Evolutionary conservation across 768 basidiomycete species (phyloP).

Genomic region (Boletus reticulatus): DNA sequence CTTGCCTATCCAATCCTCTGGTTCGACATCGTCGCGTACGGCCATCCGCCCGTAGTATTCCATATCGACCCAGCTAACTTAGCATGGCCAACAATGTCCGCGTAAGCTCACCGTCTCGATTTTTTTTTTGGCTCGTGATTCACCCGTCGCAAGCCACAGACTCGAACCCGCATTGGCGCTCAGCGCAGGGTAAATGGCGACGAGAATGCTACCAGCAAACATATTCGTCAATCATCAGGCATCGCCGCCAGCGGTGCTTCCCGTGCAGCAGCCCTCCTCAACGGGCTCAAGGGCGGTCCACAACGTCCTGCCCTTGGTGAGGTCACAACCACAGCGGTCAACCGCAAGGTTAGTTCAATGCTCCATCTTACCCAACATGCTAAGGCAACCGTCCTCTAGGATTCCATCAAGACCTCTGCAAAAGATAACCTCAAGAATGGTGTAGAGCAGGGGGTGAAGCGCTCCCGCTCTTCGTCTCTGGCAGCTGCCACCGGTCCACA

Average conservation of each 20-base stretch:
- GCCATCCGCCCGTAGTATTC: conserved; percentile 23
- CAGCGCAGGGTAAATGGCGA: conserved; percentile 70
- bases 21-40: conserved; percentile 15
- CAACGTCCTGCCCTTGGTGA: conserved; percentile 78
- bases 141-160: conserved; percentile 48
- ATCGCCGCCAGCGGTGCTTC: conserved; percentile 44
- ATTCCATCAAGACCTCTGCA: conserved; percentile 46
- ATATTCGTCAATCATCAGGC: conserved; percentile 61
- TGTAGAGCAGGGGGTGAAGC: conserved; percentile 49
- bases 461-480: conserved; percentile 66
- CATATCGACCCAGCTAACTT: conserved; percentile 6
- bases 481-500: conserved; percentile 60
- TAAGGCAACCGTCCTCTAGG: conserved; percentile 19
- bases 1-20: conserved; percentile 1
- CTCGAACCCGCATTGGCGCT: conserved; percentile 60
- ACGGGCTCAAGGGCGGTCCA: conserved; percentile 49
- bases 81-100: conserved; percentile 61
- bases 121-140: conserved; percentile 1
- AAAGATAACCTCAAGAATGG: conserved; percentile 59
- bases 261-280: conserved; percentile 44
- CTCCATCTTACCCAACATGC: background rate
- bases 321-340: conserved; percentile 75
- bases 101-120: conserved; percentile 37
- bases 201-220: conserved; percentile 73
- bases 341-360: conserved; percentile 59